Base-by-base conservation (phyloP, 805 yeast genomes). In the Ogataea methanolica region DNA sequence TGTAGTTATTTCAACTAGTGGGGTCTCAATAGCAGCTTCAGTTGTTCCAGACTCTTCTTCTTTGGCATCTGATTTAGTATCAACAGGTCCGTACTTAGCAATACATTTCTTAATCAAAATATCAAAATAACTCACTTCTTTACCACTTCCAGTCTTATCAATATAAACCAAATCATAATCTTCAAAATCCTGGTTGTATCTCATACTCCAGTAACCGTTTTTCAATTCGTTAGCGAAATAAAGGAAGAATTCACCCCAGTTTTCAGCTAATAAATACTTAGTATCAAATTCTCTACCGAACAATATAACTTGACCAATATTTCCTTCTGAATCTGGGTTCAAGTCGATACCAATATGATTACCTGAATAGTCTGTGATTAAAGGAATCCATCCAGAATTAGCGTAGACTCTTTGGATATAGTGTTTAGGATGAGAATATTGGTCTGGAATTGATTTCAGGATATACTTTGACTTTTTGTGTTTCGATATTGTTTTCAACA, bases 211-310 rank as follows among this genome's bases (percentile, higher is more conserved):
- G 62, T 83, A 82, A 12, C 91, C 91, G 41, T 68, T 70, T 61
- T 88, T 95, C 48, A 91, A 70, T 62, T 91, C 97, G 51, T 85
- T 84, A 19, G 91, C 96, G 66, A 88, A 88, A 26, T 74, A 71
- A 41, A 86, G 69, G 41, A 91, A 65, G 63, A 91, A 91, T 57
- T 85, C 89, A 19, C 96, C 97, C 89, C 96, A 91, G 48, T 82
- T 86, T 40, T 80, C 79, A 15, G 96, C 90, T 36, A 91, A 69
- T 22, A 84, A 87, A 64, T 78, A 89, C 63, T 91, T 91, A 33
- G 85, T 79, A 68, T 90, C 97, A 62, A 83, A 89, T 47, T 90
- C 97, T 60, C 96, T 80, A 26, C 97, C 97, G 66, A 88, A 91
- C 41, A 88, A 60, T 45, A 91, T 91, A 21, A 90, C 88, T 68